Conservation (phyloP, 2,329 filamentous ascomycete species). For the Orbilia ellipsospora region DNA sequence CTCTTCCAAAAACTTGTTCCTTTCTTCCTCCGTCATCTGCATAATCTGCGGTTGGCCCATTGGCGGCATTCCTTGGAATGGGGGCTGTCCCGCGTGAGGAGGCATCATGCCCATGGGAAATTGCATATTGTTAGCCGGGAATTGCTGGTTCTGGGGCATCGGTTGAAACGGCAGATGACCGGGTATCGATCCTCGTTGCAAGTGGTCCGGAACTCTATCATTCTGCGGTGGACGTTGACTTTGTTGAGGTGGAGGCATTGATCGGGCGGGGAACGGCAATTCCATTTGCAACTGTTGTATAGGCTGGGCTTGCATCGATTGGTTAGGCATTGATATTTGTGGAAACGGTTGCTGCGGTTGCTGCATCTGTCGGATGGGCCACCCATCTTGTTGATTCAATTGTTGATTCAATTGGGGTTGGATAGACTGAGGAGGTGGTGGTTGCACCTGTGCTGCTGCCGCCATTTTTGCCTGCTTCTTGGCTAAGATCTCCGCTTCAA, state of each 20-base stretch:
- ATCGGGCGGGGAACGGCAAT: slow-evolving; percentile 60
- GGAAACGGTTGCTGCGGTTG: slow-evolving; percentile 59
- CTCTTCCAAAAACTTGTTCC: slow-evolving; percentile 83
- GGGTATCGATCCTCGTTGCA: slow-evolving; percentile 57
- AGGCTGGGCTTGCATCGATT: slow-evolving; percentile 59
- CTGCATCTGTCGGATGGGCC: slow-evolving; percentile 49
- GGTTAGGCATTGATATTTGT: slow-evolving; percentile 60
- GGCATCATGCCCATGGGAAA: slow-evolving; percentile 67
- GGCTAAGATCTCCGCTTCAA: slow-evolving; percentile 87
- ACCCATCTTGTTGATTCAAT: slow-evolving; percentile 34
- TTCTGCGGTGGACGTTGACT: slow-evolving; percentile 60
- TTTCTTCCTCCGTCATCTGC: slow-evolving; percentile 80
- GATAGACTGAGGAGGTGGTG: slow-evolving; percentile 47
- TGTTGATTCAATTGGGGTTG: slow-evolving; percentile 57
- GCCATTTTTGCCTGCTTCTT: slow-evolving; percentile 64
- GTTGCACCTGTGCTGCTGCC: slow-evolving; percentile 54
- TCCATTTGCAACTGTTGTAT: slow-evolving; percentile 57
- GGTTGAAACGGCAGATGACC: slow-evolving; percentile 61
- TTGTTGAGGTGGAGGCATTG: slow-evolving; percentile 59
- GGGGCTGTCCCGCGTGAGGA: slow-evolving; percentile 33
- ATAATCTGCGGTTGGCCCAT: slow-evolving; percentile 44
- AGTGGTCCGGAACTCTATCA: slow-evolving; percentile 61
- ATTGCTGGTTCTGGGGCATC: slow-evolving; percentile 63
- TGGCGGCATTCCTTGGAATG: slow-evolving; percentile 36
- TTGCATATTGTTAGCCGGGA: slow-evolving; percentile 70